Evolutionary conservation across 2,329 filamentous ascomycete species (phyloP), one percentile per base, ranked within the genome.

Genomic region (Neofusicoccum ribis): DNA sequence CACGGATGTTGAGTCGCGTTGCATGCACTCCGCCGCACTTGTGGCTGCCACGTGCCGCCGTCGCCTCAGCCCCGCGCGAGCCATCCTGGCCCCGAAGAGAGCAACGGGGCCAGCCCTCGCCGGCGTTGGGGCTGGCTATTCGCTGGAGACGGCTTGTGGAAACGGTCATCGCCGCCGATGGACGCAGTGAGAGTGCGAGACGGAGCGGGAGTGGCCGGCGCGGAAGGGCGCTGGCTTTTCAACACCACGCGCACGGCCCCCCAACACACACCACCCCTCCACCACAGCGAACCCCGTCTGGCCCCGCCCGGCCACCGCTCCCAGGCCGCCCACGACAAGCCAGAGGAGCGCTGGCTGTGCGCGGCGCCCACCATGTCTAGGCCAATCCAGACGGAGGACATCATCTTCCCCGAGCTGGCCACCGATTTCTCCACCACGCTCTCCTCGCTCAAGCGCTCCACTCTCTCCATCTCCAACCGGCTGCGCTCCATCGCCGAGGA

Each of bases 381-480:
- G 23, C 70, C 71, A 6, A 56, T 78, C 7, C 72, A 68, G 2
- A 69, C 75, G 20, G 68, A 72, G 11, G 76, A 81, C 52, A 78
- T 88, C 63, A 81, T 87, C 69, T 87, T 88, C 72, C 83, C 85
- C 23, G 79, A 79, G 17, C 77, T 81, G 37, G 79, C 80, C n/a
- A 86, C 87, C 68, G 88, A 89, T 68, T 86, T 94, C 73, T 91
- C 88, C 39, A 87, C 82, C 11, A 88, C 84, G 3, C 86, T 96
- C 14, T 82, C 85, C 56, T 88, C 89, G 37, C 86, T 97, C 67
- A 92, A 90, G 74, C 87, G 90, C 70, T 87, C 89, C 23, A 90
- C 91, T 23, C 85, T 96, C 58, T 91, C 90, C 68, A 87, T 95
- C 68, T 84, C 86, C 69, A 97, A 97, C 80, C 90, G 94, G 15